Evolutionary conservation across 129 eudicot species (phyloP).

Genomic region (Rutidosis leptorrhynchoides): DNA sequence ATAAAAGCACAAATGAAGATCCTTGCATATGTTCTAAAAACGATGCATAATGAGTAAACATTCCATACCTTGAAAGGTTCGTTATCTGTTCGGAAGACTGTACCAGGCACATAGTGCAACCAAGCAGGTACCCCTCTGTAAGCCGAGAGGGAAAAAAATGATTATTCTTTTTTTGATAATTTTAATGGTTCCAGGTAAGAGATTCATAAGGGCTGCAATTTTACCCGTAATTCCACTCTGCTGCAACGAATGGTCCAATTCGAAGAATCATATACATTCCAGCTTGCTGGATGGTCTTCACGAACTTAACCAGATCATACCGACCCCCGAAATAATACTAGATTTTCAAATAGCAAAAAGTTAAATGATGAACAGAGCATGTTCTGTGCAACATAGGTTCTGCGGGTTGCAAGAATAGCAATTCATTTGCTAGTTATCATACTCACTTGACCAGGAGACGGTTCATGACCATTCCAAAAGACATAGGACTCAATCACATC

Average conservation of each 20-base stretch:
- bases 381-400: too few species aligned
- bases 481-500: slow-evolving; percentile 90
- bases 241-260: slow-evolving; percentile 99
- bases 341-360: too few species aligned
- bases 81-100: slow-evolving; percentile 87
- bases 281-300: slow-evolving; percentile 84
- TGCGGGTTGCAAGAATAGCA: not conserved
- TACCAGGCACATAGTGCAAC: slow-evolving; percentile 90
- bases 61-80: slow-evolving; percentile 81
- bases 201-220: too few species aligned
- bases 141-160: too few species aligned
- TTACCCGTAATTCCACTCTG: slow-evolving; percentile 97
- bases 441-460: slow-evolving; percentile 79
- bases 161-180: too few species aligned
- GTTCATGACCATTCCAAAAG: slow-evolving; percentile 98
- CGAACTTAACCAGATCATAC: slow-evolving; percentile 80
- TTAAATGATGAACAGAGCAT: too few species aligned
- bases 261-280: slow-evolving; percentile 87
- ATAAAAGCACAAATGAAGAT: too few species aligned
- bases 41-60: not conserved
- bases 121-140: slow-evolving; percentile 94
- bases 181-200: too few species aligned
- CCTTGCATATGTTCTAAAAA: too few species aligned
- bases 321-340: slow-evolving; percentile 96
- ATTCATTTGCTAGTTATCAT: too few species aligned